Conservation (phyloP, 805 yeast species). For the Candida nemodendra region DNA sequence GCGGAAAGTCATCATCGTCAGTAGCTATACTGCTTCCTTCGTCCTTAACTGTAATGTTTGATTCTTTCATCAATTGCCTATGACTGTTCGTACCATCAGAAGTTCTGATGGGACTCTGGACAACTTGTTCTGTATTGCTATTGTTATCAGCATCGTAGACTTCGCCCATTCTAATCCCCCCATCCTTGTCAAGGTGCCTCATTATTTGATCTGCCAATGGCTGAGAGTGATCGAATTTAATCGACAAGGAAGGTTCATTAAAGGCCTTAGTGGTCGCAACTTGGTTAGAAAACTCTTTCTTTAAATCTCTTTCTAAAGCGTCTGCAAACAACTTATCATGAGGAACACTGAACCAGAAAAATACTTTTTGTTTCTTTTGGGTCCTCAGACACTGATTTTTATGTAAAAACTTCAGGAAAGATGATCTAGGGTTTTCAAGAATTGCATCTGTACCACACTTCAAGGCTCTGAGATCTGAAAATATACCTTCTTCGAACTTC, state of each 20-base stretch:
- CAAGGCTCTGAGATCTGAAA: slow-evolving; percentile 82
- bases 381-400: slow-evolving; percentile 87
- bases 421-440: slow-evolving; percentile 82
- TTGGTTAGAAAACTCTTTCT: slow-evolving; percentile 64
- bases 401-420: slow-evolving; percentile 78
- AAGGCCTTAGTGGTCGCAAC: slow-evolving; percentile 70
- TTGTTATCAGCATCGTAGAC: slow-evolving; percentile 17
- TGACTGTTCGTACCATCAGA: slow-evolving; percentile 3
- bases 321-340: slow-evolving; percentile 91
- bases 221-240: slow-evolving; percentile 56
- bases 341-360: slow-evolving; percentile 94
- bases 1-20: slow-evolving; percentile 66
- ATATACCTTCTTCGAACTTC: slow-evolving; percentile 95
- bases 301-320: slow-evolving; percentile 88
- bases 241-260: slow-evolving; percentile 77
- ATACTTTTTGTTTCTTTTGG: slow-evolving; percentile 95
- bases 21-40: slow-evolving; percentile 19
- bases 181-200: slow-evolving; percentile 18
- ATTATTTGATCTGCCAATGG: slow-evolving; percentile 56
- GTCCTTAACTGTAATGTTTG: slow-evolving; percentile 8
- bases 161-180: slow-evolving; percentile 13
- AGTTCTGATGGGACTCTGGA: slow-evolving; percentile 9
- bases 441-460: slow-evolving; percentile 87
- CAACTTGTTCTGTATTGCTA: slow-evolving; percentile 14
- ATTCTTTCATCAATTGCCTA: slow-evolving; percentile 3